Evolutionary conservation across 1,284 basidiomycete species (phyloP), one percentile per base, ranked within the genome.

Genomic region (Boletus semigastroideus): DNA sequence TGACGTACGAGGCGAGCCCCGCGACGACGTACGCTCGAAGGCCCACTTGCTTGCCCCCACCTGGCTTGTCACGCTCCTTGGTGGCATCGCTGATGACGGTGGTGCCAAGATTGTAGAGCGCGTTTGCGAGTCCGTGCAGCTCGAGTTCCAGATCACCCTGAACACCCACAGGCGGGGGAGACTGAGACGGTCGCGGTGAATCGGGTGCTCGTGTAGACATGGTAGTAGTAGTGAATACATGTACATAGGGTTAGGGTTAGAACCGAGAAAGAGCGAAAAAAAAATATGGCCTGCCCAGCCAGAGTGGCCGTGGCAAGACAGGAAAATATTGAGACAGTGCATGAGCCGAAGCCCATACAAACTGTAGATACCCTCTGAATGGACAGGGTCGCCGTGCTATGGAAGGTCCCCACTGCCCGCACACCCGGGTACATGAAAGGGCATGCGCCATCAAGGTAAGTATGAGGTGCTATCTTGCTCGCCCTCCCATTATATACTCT

Each of bases 71-170:
- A 47, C 82, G 78, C 61, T 90, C 87, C 66, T 87, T 89, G 7
- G 86, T 87, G 5, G 84, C 80, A 64, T 90, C 87, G 48, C 83
- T 86, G 58, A 90, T 83, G 14, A 89, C 86, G 0, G 87, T 89
- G 7, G 86, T 87, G 16, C 87, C 87, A 5, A 90, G 73, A 58
- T 90, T 87, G 62, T 90, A 90, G 20, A 90, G 69, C 1, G 84
- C 83, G 53, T 86, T 85, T 14, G 85, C 86, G 10, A 90, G 81
- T 0, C 83, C 86, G 30, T 87, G 69, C 1, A 90, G 66, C 64
- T 90, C 87, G n/a, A 87, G 68, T 61, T 90, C 87, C 11, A 90
- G 65, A 60, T 90, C 87, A 16, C 87, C 87, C 60, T 88, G 86
- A 1, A 71, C 39, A 1, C 87, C 87, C 3, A 74, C 62, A 4